These are phyloP conservation scores for Thalassiosira exigua DNA, from an alignment of 352 stramenopile genomes.

Conservation along the genomic window DNA sequence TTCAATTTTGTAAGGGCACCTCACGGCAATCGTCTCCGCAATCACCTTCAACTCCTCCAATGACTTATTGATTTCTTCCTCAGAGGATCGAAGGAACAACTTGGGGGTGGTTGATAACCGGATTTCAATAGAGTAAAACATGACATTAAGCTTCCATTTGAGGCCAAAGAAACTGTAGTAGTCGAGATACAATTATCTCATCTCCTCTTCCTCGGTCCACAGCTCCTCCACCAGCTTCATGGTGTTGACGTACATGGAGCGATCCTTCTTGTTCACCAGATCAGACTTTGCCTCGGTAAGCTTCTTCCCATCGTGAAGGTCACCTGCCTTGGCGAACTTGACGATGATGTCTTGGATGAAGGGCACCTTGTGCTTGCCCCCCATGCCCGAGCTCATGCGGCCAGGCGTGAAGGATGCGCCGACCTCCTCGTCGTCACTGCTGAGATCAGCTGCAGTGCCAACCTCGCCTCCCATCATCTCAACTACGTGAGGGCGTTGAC, in stretches of 20 bases:
- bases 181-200: too few species aligned
- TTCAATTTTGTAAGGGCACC: constrained; percentile 46
- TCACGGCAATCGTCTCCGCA: constrained; percentile 25
- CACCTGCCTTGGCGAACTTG: constrained; percentile 19
- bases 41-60: constrained; percentile 49
- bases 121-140: too few species aligned
- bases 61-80: constrained; percentile 34
- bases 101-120: too few species aligned
- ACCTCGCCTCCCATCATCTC: constrained; percentile 1
- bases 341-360: constrained; percentile 30
- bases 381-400: background rate
- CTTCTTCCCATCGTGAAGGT: constrained; percentile 26
- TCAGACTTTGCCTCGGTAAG: constrained; percentile 5
- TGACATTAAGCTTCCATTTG: too few species aligned
- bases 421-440: constrained; percentile 5
- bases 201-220: constrained; percentile 50
- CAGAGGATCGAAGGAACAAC: constrained; percentile 39
- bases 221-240: constrained; percentile 45
- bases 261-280: constrained; percentile 20
- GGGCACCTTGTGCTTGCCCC: constrained; percentile 9
- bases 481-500: constrained; percentile 1
- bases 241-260: constrained; percentile 24
- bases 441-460: background rate
- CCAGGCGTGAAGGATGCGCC: background rate
- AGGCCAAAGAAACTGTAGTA: too few species aligned